Conservation (phyloP, 2,329 filamentous ascomycete species). For the Aspergillus neoniger region DNA sequence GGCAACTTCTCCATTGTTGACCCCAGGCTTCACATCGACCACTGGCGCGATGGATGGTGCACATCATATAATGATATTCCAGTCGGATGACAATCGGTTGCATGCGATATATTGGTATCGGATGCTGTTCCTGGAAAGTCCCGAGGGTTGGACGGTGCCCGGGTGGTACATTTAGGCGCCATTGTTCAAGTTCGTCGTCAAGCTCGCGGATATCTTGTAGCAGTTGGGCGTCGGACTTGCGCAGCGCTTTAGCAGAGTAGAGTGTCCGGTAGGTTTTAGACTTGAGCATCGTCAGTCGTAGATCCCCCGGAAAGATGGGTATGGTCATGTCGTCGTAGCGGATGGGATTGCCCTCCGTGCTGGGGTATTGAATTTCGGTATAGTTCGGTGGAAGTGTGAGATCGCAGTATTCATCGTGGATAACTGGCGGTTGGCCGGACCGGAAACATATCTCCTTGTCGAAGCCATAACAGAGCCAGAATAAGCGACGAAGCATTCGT, state of each 20-base stretch:
- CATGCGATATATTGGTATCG: constrained; percentile 33
- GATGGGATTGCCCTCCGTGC: not conserved
- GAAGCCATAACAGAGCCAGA: constrained; percentile 54
- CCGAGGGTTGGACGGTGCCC: constrained; percentile 47
- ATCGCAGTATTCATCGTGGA: constrained; percentile 52
- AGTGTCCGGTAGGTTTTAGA: constrained; percentile 47
- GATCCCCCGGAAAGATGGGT: constrained; percentile 43
- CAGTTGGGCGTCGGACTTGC: constrained; percentile 52
- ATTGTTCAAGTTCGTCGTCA: constrained; percentile 54
- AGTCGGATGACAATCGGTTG: constrained; percentile 47
- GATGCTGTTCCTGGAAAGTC: constrained; percentile 20
- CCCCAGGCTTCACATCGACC: constrained; percentile 45
- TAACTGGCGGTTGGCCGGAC: constrained; percentile 50
- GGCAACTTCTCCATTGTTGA: constrained; percentile 16
- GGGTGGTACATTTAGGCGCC: constrained; percentile 46
- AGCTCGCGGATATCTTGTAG: constrained; percentile 53
- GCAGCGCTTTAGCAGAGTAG: constrained; percentile 47
- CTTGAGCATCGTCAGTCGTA: constrained; percentile 50
- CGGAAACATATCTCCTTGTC: constrained; percentile 56
- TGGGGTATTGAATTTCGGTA: constrained; percentile 2
- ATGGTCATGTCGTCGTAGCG: not conserved
- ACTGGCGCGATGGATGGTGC: constrained; percentile 53
- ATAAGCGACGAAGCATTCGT: constrained; percentile 36
- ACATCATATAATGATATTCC: constrained; percentile 54
- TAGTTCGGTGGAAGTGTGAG: constrained; percentile 42